Base-by-base conservation (phyloP, 2,329 filamentous ascomycete genomes). In the Clarireedia hainanense region DNA sequence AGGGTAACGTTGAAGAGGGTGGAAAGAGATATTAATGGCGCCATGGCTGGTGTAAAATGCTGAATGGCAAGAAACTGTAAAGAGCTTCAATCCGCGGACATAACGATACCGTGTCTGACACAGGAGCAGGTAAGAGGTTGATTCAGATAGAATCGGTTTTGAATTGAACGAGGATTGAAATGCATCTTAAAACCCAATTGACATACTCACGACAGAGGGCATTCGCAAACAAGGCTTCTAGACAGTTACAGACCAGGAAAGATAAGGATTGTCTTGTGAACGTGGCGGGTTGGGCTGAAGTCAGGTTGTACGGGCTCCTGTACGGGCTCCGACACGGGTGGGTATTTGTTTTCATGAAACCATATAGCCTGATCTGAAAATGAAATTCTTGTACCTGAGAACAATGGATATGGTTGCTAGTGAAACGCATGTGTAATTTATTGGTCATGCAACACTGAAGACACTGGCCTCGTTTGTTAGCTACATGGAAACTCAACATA, bases 341-440 rank as follows among this genome's bases (percentile, higher is more conserved):
- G 26, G 46, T 57, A 50, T 57, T 58, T 51, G 58, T 52, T 60
- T 57, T 57, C 58, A 59, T 34, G 10, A 12, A 9, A 5, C 30
- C 30, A 27, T 39, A 49, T 23, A 54, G 51, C 30, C 51, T 46
- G 40, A 46, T 47, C 9, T 20, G 20, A 7, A 34, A 20, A 26
- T 17, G 6, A 2, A 47, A 47, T 30, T 4, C 10, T 52, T 15
- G 30, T 14, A 52, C 37, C 7, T 52, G 46, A 17, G 20, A 37
- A 47, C 15, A 30, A 27, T 15, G 46, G 40, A 42, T 7, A 20
- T 9, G 3, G 14, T 27, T 2, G 15, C 14, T 54, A 48, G 1
- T 48, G 24, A n/a, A 34, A 20, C 26, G 43, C 43, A 39, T 54
- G n/a, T 10, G 37, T 48, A 15, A 30, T 12, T 48, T n/a, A 54